Evolutionary conservation across 148 eudicot species (phyloP).

Genomic region (Mesembryanthemum crystallinum): DNA sequence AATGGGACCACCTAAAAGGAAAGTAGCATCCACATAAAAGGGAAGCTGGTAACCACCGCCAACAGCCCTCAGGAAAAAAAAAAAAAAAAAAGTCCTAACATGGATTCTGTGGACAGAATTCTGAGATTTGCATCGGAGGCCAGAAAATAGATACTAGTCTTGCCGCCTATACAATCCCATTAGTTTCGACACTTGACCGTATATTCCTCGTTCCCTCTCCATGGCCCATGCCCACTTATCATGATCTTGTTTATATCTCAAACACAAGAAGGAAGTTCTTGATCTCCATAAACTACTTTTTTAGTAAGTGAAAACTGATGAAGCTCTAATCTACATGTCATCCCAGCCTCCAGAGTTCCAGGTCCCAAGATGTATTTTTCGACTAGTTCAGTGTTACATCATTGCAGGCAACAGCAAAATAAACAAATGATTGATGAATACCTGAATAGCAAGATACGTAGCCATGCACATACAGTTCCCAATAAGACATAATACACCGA

Average conservation of each 20-base stretch:
- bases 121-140: not conserved
- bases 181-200: not conserved
- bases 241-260: not conserved
- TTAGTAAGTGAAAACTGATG: not conserved
- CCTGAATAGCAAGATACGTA: slow-evolving; percentile 88
- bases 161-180: not conserved
- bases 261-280: not conserved
- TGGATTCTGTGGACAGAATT: too few relatives aligned
- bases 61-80: too few relatives aligned
- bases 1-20: too few relatives aligned
- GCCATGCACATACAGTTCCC: slow-evolving; percentile 99
- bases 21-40: too few relatives aligned
- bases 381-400: not conserved
- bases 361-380: not conserved
- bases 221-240: not conserved
- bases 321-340: not conserved
- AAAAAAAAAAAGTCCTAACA: too few relatives aligned
- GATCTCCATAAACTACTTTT: not conserved
- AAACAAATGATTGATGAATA: slow-evolving; percentile 23
- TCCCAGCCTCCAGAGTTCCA: not conserved
- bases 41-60: too few relatives aligned
- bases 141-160: too few relatives aligned
- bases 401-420: not conserved
- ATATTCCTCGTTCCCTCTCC: not conserved
- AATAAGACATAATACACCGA: slow-evolving; percentile 81